Evolutionary conservation across 768 basidiomycete genomes (phyloP).

Genomic region (Hericium rajendrae): DNA sequence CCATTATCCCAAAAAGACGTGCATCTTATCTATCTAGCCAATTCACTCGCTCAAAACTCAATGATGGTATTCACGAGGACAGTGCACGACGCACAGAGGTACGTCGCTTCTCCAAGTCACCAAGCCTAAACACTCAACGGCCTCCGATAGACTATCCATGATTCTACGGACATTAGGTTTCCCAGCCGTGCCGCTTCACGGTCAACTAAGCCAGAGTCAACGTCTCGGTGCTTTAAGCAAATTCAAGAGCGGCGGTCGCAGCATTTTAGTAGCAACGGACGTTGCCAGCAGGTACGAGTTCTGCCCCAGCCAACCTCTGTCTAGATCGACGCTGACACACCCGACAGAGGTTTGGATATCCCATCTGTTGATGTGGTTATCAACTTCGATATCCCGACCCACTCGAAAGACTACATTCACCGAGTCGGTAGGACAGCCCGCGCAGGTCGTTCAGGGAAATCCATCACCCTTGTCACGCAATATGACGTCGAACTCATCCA

Average conservation of each 20-base stretch:
- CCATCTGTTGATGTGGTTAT: conserved; percentile 94
- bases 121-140: neutral
- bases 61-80: conserved; percentile 96
- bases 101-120: conserved; percentile 10
- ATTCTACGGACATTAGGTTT: conserved; percentile 87
- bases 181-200: conserved; percentile 91
- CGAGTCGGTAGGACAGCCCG: conserved; percentile 96
- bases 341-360: conserved; percentile 79
- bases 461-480: conserved; percentile 95
- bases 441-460: conserved; percentile 94
- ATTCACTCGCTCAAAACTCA: conserved; percentile 82
- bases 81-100: conserved; percentile 86
- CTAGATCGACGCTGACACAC: neutral
- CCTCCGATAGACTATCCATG: conserved; percentile 57
- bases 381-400: conserved; percentile 95
- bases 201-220: conserved; percentile 88
- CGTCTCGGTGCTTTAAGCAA: conserved; percentile 88
- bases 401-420: conserved; percentile 99
- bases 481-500: conserved; percentile 96
- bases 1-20: conserved; percentile 89
- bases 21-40: conserved; percentile 80
- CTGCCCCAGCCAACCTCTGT: too few relatives aligned
- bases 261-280: conserved; percentile 90
- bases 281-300: conserved; percentile 75
- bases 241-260: conserved; percentile 91